Evolutionary conservation across 192 early-diverging fungal species (phyloP).

Genomic region (Backusella australiensis): DNA sequence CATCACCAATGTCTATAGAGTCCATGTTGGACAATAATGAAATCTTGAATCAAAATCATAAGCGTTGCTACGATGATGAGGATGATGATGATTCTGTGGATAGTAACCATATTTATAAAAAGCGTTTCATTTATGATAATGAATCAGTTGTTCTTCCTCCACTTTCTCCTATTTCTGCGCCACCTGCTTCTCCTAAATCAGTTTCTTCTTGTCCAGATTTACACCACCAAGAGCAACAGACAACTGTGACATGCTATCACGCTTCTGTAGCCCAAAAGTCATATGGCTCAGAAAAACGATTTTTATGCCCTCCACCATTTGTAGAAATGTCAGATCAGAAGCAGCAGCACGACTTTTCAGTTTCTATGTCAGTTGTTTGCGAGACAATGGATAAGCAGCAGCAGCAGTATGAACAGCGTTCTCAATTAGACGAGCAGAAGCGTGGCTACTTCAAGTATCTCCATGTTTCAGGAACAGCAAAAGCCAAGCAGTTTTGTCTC

Average conservation of each 20-base stretch:
- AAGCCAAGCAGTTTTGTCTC: slow-evolving; percentile 75
- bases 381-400: slow-evolving; percentile 28
- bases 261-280: slow-evolving; percentile 90
- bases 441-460: slow-evolving; percentile 73
- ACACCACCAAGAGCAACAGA: slow-evolving; percentile 39
- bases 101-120: background rate
- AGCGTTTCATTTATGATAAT: background rate
- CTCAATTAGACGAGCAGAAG: slow-evolving; percentile 49
- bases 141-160: background rate
- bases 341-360: slow-evolving; percentile 22
- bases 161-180: background rate
- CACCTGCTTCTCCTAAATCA: background rate
- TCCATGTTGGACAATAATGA: slow-evolving; percentile 18
- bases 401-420: slow-evolving; percentile 43
- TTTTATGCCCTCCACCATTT: slow-evolving; percentile 75
- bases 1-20: slow-evolving; percentile 34
- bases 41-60: background rate
- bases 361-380: slow-evolving; percentile 35
- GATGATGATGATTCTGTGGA: background rate
- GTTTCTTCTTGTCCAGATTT: background rate
- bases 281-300: slow-evolving; percentile 90
- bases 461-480: slow-evolving; percentile 76
- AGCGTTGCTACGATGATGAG: background rate
- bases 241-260: slow-evolving; percentile 81
- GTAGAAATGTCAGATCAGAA: slow-evolving; percentile 50